Evolutionary conservation across 148 eudicot species (phyloP), one percentile per base, ranked within the genome.

Genomic region (Vaccinium corymbosum): DNA sequence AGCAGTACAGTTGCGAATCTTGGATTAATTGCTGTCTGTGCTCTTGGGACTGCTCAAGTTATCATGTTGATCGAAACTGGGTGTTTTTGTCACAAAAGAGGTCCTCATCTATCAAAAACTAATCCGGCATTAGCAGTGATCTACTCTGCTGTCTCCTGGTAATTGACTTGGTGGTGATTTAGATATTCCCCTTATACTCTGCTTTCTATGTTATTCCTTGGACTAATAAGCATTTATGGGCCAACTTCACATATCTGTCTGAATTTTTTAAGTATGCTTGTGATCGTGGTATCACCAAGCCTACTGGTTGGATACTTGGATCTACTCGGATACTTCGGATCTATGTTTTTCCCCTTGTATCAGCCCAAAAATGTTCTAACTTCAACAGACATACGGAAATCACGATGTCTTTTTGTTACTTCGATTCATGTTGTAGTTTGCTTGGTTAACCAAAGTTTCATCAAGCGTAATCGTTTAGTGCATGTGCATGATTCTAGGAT

Each of bases 121-220:
- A 88, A 85, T 78, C 91, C 96, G 93, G 87, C 92, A 10, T 70
- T 91, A 10, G 92, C 98, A 50, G 88, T 94, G 13, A 62, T 91
- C 86, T 94, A 94, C 92, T 96, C 90, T 83, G 80, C 91, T 42
- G 88, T 96, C 11, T 96, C 98, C 87, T 94, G 98, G 98, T 96
- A 95, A 86, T 84, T 7, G 15, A 25, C 14, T 22, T 66, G 35
- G 35, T 12, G 35, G 16, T 61, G 68, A 20, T 7, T 20, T 61
- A n/a, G 2, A n/a, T 61, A n/a, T 61, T n/a, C 71, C 71, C 68
- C 71, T 9, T 64, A 4, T 12, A 1, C 42, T 68, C 17, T 29
- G 73, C 38, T 29, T 68, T 68, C 17, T 2, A 22, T 64, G 70
- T 64, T 10, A 9, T 64, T 22, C 14, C 19, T 9, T 64, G 70